Evolutionary conservation across 2,329 filamentous ascomycete genomes (phyloP), one percentile per base, ranked within the genome.

Genomic region (Apiospora pterosperma): DNA sequence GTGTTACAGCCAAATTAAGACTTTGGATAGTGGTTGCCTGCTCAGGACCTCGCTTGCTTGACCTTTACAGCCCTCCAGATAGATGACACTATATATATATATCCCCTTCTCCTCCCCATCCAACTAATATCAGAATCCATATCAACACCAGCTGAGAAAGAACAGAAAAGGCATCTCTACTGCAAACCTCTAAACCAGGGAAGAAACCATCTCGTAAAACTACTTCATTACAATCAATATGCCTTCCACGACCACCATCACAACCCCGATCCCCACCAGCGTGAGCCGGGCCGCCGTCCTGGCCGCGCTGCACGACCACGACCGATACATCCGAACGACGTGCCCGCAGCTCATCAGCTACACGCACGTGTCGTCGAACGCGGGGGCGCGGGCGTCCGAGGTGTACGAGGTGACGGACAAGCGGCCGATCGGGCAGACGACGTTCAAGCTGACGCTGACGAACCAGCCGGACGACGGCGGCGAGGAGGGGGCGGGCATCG

Each of bases 221-320:
- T n/a, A 42, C 42, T 23, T n/a, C 39, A 42, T 21, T 21, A 59
- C 55, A 19, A 59, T 8, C 59, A 64, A n/a, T 12, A 74, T 74
- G 72, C 55, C 69, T 2, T 36, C 63, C 64, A 65, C 69, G 38
- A 65, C 78, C 83, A 72, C 82, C 81, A 69, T 78, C 76, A 69
- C 81, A 81, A 65, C 74, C 16, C 70, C 66, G 16, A 67, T 76
- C 11, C 74, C 75, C 11, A 68, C 67, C n/a, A 69, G 67, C 62
- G 55, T 70, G 6, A 36, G 63, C 5, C 66, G 69, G 19, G 62
- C 69, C 19, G 66, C 70, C 44, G 67, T 75, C 52, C 64, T 73
- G 28, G 62, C 67, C 31, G 64, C 66, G 23, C 72, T 76, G 5
- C 80, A 85, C 62, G 88, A 93, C 73, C 71, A 74, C 67, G 70